Evolutionary conservation across 1,139 yeast species (phyloP), one percentile per base, ranked within the genome.

Genomic region (Lodderomyces beijingensis): DNA sequence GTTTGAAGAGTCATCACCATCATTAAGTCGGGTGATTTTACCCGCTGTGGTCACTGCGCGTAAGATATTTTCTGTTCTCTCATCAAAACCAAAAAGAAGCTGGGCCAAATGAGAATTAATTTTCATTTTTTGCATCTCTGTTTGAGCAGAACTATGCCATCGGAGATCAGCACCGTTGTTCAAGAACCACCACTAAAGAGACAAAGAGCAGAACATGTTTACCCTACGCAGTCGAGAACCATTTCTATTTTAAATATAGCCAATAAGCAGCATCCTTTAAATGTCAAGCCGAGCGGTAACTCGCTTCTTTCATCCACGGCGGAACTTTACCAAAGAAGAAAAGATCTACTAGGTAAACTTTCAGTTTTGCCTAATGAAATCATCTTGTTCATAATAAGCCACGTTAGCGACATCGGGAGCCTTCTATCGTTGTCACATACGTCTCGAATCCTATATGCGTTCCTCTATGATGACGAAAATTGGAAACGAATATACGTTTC

Each of bases 271-370:
- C 95, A 85, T 47, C 94, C 95, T 0, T 58, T 84, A 21, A 82
- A 83, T 36, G 82, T 85, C 14, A 77, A 74, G 44, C 95, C 95
- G 0, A 61, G 71, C 26, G 94, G 94, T 3, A 85, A 85, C 47
- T 67, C 68, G 14, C 49, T 55, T 29, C 43, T 66, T 14, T 39
- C 54, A 36, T 39, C 50, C 32, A 38, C 44, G 13, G 41, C 45
- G 4, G 45, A 48, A 2, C 11, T 30, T 2, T 35, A 44, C 5
- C 46, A 57, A 11, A 55, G 68, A 24, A 45, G 56, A 17, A 63
- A 68, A 25, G 32, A 44, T 2, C 35, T 38, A 18, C 60, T 82
- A 51, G 95, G 95, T 0, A 38, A 49, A 6, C 65, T 84, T 17
- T 52, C 67, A 0, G 33, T 38, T 1, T 65, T 84, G 27, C 62